phyloP scores from a whole-genome alignment of 352 stramenopile genomes.

The Globisporangium viniferum region DNA sequence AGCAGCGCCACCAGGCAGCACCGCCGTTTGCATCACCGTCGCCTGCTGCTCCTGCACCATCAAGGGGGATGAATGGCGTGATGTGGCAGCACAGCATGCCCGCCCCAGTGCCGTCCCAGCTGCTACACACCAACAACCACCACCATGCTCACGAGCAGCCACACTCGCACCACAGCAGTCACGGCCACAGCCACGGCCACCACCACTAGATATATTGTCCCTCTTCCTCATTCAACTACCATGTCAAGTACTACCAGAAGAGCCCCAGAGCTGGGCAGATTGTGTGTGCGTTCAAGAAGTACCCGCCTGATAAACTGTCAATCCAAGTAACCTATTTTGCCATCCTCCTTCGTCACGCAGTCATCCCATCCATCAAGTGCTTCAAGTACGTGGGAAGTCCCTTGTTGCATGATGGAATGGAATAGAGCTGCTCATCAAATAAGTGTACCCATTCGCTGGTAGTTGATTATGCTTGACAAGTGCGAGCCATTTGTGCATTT shows the following conservation, averaged over 20 bases:
- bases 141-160: neutral
- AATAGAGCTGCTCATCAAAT: neutral
- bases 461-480: neutral
- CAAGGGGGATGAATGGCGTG: neutral
- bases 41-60: neutral
- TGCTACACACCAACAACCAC: neutral
- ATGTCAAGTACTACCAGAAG: neutral
- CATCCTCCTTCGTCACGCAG: neutral
- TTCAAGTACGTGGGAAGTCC: neutral
- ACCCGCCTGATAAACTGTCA: neutral
- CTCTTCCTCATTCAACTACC: neutral
- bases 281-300: conserved; percentile 1
- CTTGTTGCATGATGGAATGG: neutral
- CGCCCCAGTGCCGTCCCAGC: neutral
- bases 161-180: neutral
- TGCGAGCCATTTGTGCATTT: neutral
- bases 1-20: neutral
- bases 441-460: neutral
- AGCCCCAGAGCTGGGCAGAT: neutral
- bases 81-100: conserved; percentile 5
- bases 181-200: conserved; percentile 4
- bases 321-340: conserved; percentile 11
- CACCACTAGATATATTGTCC: conserved; percentile 4
- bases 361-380: neutral
- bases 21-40: neutral